These are phyloP conservation scores for Mycena chlorophos DNA, from an alignment of 768 basidiomycete genomes.

Conservation along the genomic window DNA sequence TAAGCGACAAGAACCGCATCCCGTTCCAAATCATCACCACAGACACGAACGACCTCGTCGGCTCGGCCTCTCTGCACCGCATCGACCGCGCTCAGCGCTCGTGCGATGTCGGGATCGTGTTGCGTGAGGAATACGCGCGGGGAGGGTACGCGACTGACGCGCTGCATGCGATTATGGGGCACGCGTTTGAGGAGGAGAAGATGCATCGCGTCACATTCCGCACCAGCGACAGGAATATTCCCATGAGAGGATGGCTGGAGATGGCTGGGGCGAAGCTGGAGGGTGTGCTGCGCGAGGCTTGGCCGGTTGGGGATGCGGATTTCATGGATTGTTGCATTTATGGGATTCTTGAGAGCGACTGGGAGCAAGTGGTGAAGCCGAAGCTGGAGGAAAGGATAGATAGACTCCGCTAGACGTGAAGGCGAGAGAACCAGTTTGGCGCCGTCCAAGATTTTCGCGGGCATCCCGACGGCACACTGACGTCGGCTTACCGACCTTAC, in stretches of 20 bases:
- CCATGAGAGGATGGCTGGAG: neutral
- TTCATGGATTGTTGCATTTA: neutral
- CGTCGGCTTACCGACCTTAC: too few relatives aligned
- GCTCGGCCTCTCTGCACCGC: neutral
- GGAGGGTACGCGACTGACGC: neutral
- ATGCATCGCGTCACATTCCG: neutral
- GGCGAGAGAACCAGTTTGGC: too few relatives aligned
- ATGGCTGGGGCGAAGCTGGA: neutral
- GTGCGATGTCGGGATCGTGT: neutral
- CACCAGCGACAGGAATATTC: neutral
- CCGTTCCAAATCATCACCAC: constrained; percentile 39
- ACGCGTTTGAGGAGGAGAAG: neutral
- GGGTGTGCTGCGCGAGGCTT: neutral
- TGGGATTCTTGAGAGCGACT: neutral
- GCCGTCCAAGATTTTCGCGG: too few relatives aligned
- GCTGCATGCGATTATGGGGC: neutral
- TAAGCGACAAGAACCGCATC: constrained; percentile 31
- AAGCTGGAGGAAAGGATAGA: too few relatives aligned
- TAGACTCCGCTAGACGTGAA: too few relatives aligned
- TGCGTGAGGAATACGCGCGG: neutral
- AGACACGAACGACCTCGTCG: constrained; percentile 12
- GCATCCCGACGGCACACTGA: too few relatives aligned
- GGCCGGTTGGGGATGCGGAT: neutral
- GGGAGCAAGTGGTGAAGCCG: too few relatives aligned
- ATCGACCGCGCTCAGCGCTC: neutral